Evolutionary conservation across 805 yeast genomes (phyloP), one percentile per base, ranked within the genome.

Genomic region (Brettanomyces anomalus): DNA sequence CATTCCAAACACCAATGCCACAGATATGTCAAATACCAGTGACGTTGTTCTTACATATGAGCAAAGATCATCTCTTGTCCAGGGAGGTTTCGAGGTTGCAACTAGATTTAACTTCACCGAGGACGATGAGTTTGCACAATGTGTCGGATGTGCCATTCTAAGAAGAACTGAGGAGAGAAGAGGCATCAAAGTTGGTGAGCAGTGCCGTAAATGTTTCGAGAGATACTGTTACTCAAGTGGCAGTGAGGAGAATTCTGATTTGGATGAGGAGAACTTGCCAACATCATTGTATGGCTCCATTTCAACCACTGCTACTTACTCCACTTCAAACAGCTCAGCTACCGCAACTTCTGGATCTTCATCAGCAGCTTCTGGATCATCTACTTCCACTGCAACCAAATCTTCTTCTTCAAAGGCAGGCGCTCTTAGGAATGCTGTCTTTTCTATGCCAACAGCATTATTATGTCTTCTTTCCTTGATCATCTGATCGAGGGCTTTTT

Each of bases 101-200:
- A 70, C 88, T 1, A 75, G 39, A 21, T 20, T 20, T 10, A 36
- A 36, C 31, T 36, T 36, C 24, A 36, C 87, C 16, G 56, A 75
- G 14, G 88, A 82, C 49, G 52, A 62, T 1, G 77, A 82, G 33
- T 85, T 85, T 79, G 68, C 74, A 24, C 70, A 77, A 26, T 85
- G 95, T 66, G 71, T 85, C 21, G 84, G 84, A 3, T 86, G 95
- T 68, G 95, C 94, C 6, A 72, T 85, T 37, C 71, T 85, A 42
- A 77, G 83, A 62, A 76, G 95, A 24, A 16, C 58, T 73, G 81
- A 28, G 80, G 79, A 56, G 90, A 85, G 62, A 70, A 86, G 53
- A 58, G 68, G 28, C 74, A 75, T 21, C 62, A 67, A 24, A 66
- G 81, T 77, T 48, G 58, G 74, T 3, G 75, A 68, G 0, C 40